Conservation (phyloP, 2,329 filamentous ascomycete species). For the Calonectria henricotiae region DNA sequence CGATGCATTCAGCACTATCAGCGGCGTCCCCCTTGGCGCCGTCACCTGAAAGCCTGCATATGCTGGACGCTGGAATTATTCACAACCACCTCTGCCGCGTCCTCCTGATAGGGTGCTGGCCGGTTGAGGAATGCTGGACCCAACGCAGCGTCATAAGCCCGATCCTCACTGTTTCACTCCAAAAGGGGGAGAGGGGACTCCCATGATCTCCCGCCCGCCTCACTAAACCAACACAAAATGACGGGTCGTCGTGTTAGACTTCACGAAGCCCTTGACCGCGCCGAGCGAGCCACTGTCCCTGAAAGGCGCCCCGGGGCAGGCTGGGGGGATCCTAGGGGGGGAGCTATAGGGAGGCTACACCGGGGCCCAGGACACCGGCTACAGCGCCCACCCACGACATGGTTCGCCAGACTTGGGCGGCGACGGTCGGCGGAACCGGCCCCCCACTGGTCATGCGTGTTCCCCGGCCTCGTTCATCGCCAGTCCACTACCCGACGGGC, state of each 20-base stretch:
- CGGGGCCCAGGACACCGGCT: conserved; percentile 5
- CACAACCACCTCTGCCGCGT: conserved; percentile 21
- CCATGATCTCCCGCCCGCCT: neutral
- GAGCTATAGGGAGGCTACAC: neutral
- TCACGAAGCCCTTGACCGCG: neutral
- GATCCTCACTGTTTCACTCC: neutral
- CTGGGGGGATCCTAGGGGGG: conserved; percentile 4
- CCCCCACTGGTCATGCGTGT: conserved; percentile 40
- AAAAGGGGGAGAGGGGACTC: neutral
- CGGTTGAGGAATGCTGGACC: conserved; percentile 12
- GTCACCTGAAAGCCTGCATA: conserved; percentile 40
- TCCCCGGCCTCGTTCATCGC: conserved; percentile 12
- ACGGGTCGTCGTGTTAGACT: neutral
- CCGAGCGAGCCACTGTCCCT: neutral
- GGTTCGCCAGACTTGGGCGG: conserved; percentile 38
- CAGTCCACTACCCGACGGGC: conserved; percentile 19
- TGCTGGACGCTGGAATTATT: conserved; percentile 10
- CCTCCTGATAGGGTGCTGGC: conserved; percentile 27
- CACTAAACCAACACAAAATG: neutral
- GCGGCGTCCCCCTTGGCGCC: conserved; percentile 13
- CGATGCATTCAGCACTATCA: neutral
- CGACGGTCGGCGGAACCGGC: conserved; percentile 30
- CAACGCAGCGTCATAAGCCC: neutral
- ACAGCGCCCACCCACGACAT: conserved; percentile 40
- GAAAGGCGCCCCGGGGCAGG: neutral